A percentile compares a stretch with the other conserved stretches of the same genome.
Evolutionary conservation across 78 protist species (phyloP).

Genomic region (Ministeria vibrans): DNA sequence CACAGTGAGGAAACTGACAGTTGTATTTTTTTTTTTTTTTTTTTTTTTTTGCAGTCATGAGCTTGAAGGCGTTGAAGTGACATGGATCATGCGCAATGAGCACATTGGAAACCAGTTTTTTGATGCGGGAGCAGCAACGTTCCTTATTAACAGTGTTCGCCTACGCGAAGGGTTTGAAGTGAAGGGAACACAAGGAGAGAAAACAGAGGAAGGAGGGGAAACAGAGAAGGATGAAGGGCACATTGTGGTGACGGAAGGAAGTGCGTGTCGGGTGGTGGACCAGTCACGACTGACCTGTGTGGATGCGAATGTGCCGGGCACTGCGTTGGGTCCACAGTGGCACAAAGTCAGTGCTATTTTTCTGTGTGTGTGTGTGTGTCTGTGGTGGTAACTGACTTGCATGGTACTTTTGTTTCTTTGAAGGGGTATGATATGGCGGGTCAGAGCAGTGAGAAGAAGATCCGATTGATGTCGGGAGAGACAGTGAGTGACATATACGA

Average conservation of each 20-base stretch:
- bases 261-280: too few species aligned
- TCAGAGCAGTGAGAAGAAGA: background rate
- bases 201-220: background rate
- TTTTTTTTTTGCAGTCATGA: background rate
- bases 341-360: background rate
- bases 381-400: background rate
- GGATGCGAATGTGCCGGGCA: background rate
- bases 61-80: background rate
- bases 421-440: background rate
- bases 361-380: background rate
- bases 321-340: constrained; percentile 6
- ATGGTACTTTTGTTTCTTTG: too few species aligned
- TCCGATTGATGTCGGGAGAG: background rate
- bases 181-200: too few species aligned
- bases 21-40: too few species aligned
- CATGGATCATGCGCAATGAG: background rate
- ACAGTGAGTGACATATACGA: background rate
- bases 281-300: too few species aligned
- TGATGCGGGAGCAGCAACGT: background rate
- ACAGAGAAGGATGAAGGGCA: background rate
- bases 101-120: background rate
- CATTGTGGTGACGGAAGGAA: background rate
- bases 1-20: too few species aligned
- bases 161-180: background rate
- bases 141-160: background rate